Evolutionary conservation across 805 yeast genomes (phyloP), one percentile per base, ranked within the genome.

Genomic region (Saccharomyces cerevisiae): DNA sequence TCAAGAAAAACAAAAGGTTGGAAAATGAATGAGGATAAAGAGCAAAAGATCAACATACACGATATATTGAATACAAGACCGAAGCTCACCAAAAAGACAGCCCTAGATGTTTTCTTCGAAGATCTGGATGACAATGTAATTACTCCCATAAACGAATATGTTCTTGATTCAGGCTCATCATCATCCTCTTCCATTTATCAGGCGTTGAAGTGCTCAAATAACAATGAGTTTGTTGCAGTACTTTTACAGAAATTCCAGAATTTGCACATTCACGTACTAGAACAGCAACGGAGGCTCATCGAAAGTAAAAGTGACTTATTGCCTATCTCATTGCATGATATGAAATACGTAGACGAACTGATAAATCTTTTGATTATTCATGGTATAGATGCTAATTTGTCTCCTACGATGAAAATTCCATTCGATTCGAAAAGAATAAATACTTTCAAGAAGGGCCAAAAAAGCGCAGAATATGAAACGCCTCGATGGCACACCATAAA

Each of bases 311-410:
- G 58, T 31, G 56, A 64, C 27, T 55, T 74, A 47, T 58, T 87
- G 10, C 74, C 85, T 8, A 84, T 92, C 14, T 88, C 97, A 0
- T 74, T 92, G 9, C 90, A 89, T 61, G 98, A 94, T 66, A 83
- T 92, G 78, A 86, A 83, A 65, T 78, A 81, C 3, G 79, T 94
- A 53, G 84, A 86, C 36, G 79, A 76, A 24, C 64, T 92, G 47
- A 68, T 86, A 21, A 85, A 84, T 58, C 55, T 85, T 10, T 73
- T 91, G 1, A 80, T 90, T 0, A 69, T 85, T 1, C 85, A 83
- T 58, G 91, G 96, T 0, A 75, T 92, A 0, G 85, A 85, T 59
- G 81, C 90, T 0, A 79, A 80, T 51, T 57, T 89, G 0, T 79
- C 83, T 0, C 55, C 66, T 8, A 79, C 78, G 1, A 74, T 83